Percentiles rank a stretch among this genome's conserved stretches.
Conservation (phyloP, 768 basidiomycete species). For the Pleurotus tuber-regium region DNA sequence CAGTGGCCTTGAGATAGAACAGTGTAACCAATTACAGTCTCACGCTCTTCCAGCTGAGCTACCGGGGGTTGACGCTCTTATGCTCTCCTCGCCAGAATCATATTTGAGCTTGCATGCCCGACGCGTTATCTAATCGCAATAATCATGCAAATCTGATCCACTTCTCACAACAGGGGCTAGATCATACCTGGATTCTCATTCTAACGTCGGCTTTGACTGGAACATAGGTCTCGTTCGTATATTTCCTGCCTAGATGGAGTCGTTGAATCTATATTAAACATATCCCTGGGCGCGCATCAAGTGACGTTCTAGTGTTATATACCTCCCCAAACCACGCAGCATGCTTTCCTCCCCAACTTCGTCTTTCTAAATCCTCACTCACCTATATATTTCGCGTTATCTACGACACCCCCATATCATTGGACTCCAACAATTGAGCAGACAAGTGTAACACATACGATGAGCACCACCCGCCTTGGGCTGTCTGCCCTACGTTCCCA, state of each 20-base stretch:
- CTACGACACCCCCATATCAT: too few relatives aligned
- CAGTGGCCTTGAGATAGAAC: slow-evolving; percentile 43
- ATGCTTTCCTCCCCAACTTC: background rate
- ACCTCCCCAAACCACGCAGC: background rate
- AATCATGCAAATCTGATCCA: too few relatives aligned
- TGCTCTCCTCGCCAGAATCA: too few relatives aligned
- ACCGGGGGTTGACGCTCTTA: slow-evolving; percentile 21
- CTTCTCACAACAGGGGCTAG: too few relatives aligned
- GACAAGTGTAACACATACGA: background rate
- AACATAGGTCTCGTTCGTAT: background rate
- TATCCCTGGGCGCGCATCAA: background rate
- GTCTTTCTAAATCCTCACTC: background rate
- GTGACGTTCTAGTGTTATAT: background rate
- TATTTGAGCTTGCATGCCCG: too few relatives aligned
- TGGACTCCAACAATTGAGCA: too few relatives aligned
- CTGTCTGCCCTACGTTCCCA: background rate
- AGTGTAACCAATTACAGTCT: slow-evolving; percentile 37
- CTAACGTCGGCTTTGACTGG: background rate
- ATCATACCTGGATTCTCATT: too few relatives aligned
- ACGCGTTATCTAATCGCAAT: too few relatives aligned
- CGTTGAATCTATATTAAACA: background rate
- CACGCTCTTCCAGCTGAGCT: slow-evolving; percentile 52
- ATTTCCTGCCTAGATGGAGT: background rate
- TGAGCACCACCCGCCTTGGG: background rate
- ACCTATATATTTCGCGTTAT: background rate